phyloP scores from a whole-genome alignment of 2,329 filamentous ascomycete species.

The Neoscytalidium dimidiatum region DNA sequence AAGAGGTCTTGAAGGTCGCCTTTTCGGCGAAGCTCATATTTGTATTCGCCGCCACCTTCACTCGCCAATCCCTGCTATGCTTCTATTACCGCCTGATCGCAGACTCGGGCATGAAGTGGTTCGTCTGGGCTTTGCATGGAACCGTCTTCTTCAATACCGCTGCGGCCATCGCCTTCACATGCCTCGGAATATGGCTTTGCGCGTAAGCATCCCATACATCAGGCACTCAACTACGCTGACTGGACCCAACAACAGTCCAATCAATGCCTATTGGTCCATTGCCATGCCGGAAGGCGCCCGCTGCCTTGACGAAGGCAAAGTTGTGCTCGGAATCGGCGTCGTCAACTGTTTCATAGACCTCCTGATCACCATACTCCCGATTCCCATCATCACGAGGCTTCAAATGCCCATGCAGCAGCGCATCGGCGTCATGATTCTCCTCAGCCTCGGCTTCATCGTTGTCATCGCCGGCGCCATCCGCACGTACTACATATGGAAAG shows the following conservation, averaged over 20 bases:
- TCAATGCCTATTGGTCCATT: constrained; percentile 45
- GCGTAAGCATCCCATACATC: constrained; percentile 25
- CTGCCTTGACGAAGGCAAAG: constrained; percentile 45
- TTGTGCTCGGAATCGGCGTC: constrained; percentile 43
- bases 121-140: constrained; percentile 42
- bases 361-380: constrained; percentile 44
- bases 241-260: constrained; percentile 29
- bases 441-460: constrained; percentile 45
- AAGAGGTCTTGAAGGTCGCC: constrained; percentile 38
- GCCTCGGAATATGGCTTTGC: constrained; percentile 43
- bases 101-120: constrained; percentile 42
- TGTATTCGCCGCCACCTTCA: constrained; percentile 44
- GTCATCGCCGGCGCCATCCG: constrained; percentile 45
- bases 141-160: constrained; percentile 40
- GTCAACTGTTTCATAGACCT: constrained; percentile 48
- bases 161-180: constrained; percentile 41
- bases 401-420: constrained; percentile 45
- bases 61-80: constrained; percentile 45
- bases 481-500: constrained; percentile 48
- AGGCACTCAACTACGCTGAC: neutral
- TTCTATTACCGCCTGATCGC: constrained; percentile 50
- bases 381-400: constrained; percentile 46
- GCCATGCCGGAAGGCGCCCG: constrained; percentile 31
- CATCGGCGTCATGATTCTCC: constrained; percentile 40
- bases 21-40: constrained; percentile 47